Base-by-base conservation (phyloP, 345 rosid species). In the Rhodamnia rubescens region DNA sequence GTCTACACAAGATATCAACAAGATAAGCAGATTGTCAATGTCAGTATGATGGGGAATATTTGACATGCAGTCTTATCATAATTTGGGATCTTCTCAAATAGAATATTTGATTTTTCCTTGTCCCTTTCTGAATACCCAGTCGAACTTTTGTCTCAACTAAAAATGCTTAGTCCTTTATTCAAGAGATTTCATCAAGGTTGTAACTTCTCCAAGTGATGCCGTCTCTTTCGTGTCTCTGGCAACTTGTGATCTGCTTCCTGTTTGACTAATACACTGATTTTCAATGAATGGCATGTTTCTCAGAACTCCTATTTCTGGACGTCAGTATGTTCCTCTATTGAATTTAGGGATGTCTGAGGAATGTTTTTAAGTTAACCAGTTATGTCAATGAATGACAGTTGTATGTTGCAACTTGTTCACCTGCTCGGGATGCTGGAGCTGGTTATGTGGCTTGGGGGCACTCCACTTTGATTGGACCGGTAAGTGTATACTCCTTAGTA, bases 381-480 rank as follows among this genome's bases (percentile, higher is more conserved):
- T 58, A 29, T 55, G 53, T 22, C 58, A 44, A 61, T 81, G 61
- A 85, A 87, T 90, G 87, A 49, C 91, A 97, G 98, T 87, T 97
- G 86, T 97, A 93, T 82, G 98, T 97, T 11, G 98, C 98, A 61
- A 97, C 99, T 51, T 97, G 98, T 85, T 95, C 98, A 24, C 99
- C 98, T 82, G 98, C 99, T 80, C 90, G 98, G 89, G 98, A 94
- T 89, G 88, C 87, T 53, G 92, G 90, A 86, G 95, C 94, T 56
- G 89, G 95, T 85, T 97, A 95, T 87, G 92, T 95, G 82, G 97
- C 99, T 57, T 97, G 99, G 99, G 99, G 99, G 18, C 99, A 97
- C 88, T 97, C 99, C 64, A 96, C 98, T 80, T 95, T 96, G 56
- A 92, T 96, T 29, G 99, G 96, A 90, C 98, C 96, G 7, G 96